Conservation (phyloP, 176 grass and related monocot species). For the Oryza nivara region DNA sequence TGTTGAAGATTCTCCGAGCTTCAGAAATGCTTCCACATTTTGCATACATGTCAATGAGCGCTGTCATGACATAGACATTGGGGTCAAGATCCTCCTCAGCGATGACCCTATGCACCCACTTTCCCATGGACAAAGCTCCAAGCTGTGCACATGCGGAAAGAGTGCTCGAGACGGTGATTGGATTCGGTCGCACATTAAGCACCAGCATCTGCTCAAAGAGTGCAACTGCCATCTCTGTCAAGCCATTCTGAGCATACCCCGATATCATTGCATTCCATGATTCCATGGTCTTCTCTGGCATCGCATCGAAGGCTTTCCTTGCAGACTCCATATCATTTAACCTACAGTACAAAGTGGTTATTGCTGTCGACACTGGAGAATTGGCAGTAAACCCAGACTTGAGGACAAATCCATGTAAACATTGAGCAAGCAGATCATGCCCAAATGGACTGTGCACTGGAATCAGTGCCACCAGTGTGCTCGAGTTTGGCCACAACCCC, state of each 20-base stretch:
- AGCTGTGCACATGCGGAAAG: conserved; percentile 89
- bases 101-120: conserved; percentile 72
- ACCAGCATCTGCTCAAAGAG: conserved; percentile 77
- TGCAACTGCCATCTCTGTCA: conserved; percentile 58
- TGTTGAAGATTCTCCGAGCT: conserved; percentile 68
- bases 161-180: conserved; percentile 57
- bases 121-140: conserved; percentile 68
- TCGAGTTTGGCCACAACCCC: conserved; percentile 51
- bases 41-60: conserved; percentile 79
- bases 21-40: conserved; percentile 76
- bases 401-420: conserved; percentile 54
- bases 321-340: conserved; percentile 72
- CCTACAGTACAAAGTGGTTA: conserved; percentile 71
- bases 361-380: conserved; percentile 61
- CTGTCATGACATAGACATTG: conserved; percentile 65
- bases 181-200: conserved; percentile 66
- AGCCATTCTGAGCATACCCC: conserved; percentile 69
- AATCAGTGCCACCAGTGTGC: conserved; percentile 65
- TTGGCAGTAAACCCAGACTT: conserved; percentile 55
- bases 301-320: conserved; percentile 66
- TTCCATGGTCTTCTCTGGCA: conserved; percentile 70
- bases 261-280: conserved; percentile 94
- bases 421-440: conserved; percentile 51
- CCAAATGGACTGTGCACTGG: conserved; percentile 65
- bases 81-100: conserved; percentile 57